Evolutionary conservation across 768 basidiomycete species (phyloP).

Genomic region (Lentinula detonsa): DNA sequence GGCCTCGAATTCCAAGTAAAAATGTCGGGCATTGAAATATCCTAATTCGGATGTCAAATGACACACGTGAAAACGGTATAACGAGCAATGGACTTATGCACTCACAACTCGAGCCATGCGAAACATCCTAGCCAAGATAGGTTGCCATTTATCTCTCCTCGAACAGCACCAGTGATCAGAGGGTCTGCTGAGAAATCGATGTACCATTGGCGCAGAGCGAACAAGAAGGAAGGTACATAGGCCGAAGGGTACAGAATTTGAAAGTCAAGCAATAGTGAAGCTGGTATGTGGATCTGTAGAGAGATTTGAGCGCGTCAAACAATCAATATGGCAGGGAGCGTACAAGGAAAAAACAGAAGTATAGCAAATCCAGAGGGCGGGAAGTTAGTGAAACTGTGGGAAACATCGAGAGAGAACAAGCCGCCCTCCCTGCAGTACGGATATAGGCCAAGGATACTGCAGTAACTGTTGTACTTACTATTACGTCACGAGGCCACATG

Average conservation of each 20-base stretch:
- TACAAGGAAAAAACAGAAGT: conserved; percentile 68
- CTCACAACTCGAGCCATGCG: not conserved
- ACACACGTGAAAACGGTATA: not conserved
- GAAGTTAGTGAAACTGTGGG: not conserved
- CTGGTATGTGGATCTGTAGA: conserved; percentile 53
- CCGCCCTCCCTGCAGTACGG: too few species aligned
- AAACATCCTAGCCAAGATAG: conserved; percentile 20
- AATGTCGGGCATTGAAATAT: conserved; percentile 76
- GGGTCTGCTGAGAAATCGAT: conserved; percentile 60
- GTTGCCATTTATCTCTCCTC: conserved; percentile 23
- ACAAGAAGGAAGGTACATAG: conserved; percentile 42
- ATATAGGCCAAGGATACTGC: too few species aligned
- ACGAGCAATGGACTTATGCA: not conserved
- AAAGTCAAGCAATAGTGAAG: conserved; percentile 64
- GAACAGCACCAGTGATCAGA: conserved; percentile 47
- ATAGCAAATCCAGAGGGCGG: conserved; percentile 61
- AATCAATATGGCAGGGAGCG: conserved; percentile 12
- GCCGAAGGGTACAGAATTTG: conserved; percentile 57
- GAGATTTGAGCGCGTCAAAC: not conserved
- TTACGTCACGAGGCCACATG: too few species aligned
- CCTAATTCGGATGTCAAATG: conserved; percentile 21
- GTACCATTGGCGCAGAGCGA: conserved; percentile 42
- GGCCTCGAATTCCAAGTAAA: conserved; percentile 54
- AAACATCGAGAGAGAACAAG: too few species aligned
- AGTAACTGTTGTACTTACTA: too few species aligned